phyloP scores from a whole-genome alignment of 306 rosid species.

The Arachis hypogaea region DNA sequence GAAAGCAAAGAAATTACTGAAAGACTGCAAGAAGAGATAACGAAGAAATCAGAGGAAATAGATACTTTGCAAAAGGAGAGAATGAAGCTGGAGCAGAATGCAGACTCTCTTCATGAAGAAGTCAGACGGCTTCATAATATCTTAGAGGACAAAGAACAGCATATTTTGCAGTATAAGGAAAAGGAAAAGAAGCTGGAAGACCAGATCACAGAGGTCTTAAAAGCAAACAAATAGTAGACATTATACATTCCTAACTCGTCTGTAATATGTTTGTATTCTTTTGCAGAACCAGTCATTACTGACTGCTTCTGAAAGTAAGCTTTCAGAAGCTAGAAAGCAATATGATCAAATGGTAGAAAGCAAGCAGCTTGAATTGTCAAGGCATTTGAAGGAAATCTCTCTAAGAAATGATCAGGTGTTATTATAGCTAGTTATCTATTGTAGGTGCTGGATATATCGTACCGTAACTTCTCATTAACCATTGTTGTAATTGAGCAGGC shows the following conservation, averaged over 20 bases:
- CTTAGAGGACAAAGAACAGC: constrained; percentile 71
- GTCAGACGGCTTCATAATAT: constrained; percentile 47
- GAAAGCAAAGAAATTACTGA: constrained; percentile 64
- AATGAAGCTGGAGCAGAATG: constrained; percentile 57
- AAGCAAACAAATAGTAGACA: constrained; percentile 36
- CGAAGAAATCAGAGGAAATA: constrained; percentile 67
- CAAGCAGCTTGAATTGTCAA: constrained; percentile 77
- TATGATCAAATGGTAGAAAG: constrained; percentile 78
- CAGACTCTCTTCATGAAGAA: constrained; percentile 64
- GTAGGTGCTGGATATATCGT: constrained; percentile 24
- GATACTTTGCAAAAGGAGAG: constrained; percentile 58
- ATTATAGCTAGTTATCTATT: constrained; percentile 35
- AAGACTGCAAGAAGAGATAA: constrained; percentile 64
- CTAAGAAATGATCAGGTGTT: constrained; percentile 93
- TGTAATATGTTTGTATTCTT: constrained; percentile 33
- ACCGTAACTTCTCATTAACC: constrained; percentile 45
- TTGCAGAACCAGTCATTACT: constrained; percentile 65
- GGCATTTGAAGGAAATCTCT: constrained; percentile 92
- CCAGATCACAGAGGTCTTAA: constrained; percentile 67
- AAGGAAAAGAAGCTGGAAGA: constrained; percentile 76
- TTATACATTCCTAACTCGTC: constrained; percentile 25
- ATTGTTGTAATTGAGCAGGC: constrained; percentile 58
- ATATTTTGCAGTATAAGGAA: constrained; percentile 59
- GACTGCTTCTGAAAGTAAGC: constrained; percentile 71
- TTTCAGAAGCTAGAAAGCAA: constrained; percentile 74